Conservation (phyloP, 2,329 filamentous ascomycete species). For the Pyrenophora graminea region DNA sequence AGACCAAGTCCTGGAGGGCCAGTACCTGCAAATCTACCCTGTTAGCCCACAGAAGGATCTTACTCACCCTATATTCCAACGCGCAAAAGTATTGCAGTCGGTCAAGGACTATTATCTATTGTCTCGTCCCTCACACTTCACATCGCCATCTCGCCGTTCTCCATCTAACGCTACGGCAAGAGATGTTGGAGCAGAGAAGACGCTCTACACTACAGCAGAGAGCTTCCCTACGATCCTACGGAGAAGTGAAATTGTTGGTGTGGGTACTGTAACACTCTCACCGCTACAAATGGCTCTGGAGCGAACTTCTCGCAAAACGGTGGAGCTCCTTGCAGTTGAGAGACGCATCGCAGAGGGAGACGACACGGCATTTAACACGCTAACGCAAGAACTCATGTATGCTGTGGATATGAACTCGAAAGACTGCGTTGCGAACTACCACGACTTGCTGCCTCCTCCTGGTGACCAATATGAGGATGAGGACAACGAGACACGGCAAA, state of each 20-base stretch:
- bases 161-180: slow-evolving; percentile 68
- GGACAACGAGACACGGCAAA: slow-evolving; percentile 48
- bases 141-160: slow-evolving; percentile 72
- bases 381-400: slow-evolving; percentile 76
- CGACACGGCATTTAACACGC: slow-evolving; percentile 66
- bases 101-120: slow-evolving; percentile 86
- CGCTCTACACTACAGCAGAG: slow-evolving; percentile 80
- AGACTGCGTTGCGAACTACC: slow-evolving; percentile 78
- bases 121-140: slow-evolving; percentile 76
- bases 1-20: slow-evolving; percentile 82
- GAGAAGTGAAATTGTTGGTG: slow-evolving; percentile 78
- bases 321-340: slow-evolving; percentile 78
- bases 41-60: slow-evolving; percentile 84
- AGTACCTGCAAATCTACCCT: slow-evolving; percentile 81
- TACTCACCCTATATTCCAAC: slow-evolving; percentile 81
- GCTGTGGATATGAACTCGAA: slow-evolving; percentile 75
- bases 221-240: slow-evolving; percentile 88
- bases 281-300: slow-evolving; percentile 89
- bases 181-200: slow-evolving; percentile 81
- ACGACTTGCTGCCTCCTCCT: slow-evolving; percentile 67
- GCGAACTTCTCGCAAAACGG: slow-evolving; percentile 85
- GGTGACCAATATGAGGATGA: slow-evolving; percentile 44
- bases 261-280: slow-evolving; percentile 67
- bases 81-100: slow-evolving; percentile 78
- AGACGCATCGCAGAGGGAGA: slow-evolving; percentile 74